Conservation (phyloP, 768 basidiomycete species). For the Candolleomyces aberdarensis region DNA sequence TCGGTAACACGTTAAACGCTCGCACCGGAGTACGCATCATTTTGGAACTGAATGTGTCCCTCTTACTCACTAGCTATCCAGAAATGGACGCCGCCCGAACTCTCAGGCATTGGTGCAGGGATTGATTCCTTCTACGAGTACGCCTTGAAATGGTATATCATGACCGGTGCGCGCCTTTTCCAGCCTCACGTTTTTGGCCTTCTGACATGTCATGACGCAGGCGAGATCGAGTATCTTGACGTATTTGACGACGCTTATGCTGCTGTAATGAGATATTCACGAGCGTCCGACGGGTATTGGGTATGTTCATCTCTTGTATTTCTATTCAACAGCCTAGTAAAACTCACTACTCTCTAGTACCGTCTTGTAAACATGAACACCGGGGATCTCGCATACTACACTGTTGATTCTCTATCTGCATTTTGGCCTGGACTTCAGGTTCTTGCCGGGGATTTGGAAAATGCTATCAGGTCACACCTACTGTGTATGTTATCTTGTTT, state of each 20-base stretch:
- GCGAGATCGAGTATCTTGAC: constrained; percentile 76
- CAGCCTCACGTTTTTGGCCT: background rate
- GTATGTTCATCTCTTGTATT: constrained; percentile 39
- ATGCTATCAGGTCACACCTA: constrained; percentile 89
- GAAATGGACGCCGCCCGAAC: constrained; percentile 76
- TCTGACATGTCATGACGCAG: constrained; percentile 28
- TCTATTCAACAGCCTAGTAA: background rate
- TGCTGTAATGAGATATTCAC: constrained; percentile 80
- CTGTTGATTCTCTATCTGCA: constrained; percentile 93
- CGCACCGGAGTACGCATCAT: constrained; percentile 64
- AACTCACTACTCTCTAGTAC: constrained; percentile 49
- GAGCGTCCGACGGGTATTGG: constrained; percentile 85
- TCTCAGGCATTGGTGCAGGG: constrained; percentile 87
- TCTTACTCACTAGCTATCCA: constrained; percentile 20
- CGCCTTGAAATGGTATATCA: constrained; percentile 87
- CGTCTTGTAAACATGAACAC: constrained; percentile 77
- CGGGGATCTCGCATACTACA: constrained; percentile 70
- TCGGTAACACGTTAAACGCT: constrained; percentile 88
- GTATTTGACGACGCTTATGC: constrained; percentile 84
- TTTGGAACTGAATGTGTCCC: background rate
- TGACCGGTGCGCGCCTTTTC: constrained; percentile 53
- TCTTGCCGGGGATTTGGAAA: constrained; percentile 79
- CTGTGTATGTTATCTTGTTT: constrained; percentile 52
- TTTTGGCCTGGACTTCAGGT: constrained; percentile 98
- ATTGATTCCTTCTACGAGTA: constrained; percentile 97